phyloP scores from a whole-genome alignment of 345 rosid genomes.

The Syzygium aromaticum region DNA sequence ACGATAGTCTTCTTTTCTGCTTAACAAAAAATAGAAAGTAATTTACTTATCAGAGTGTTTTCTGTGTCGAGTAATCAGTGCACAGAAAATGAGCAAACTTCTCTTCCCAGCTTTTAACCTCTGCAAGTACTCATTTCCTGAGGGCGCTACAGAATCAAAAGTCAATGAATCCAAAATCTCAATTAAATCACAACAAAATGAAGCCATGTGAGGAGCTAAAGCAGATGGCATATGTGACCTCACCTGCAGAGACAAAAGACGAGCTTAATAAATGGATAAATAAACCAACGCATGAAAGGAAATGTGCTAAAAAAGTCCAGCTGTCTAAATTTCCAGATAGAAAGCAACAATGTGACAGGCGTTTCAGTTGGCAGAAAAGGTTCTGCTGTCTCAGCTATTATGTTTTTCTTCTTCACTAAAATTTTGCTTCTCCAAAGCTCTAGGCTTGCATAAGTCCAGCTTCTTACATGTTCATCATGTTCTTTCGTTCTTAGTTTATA shows the following conservation, averaged over 20 bases:
- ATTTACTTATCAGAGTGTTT: slow-evolving; percentile 75
- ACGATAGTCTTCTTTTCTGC: background rate
- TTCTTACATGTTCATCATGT: background rate
- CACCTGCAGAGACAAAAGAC: slow-evolving; percentile 27
- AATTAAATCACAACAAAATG: slow-evolving; percentile 46
- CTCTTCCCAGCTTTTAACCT: slow-evolving; percentile 74
- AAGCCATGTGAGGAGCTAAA: slow-evolving; percentile 47
- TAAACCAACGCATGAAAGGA: background rate
- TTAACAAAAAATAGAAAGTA: background rate
- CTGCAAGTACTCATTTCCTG: slow-evolving; percentile 31
- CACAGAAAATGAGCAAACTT: slow-evolving; percentile 61
- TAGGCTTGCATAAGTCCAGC: background rate
- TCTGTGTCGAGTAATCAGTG: slow-evolving; percentile 71
- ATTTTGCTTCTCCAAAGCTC: background rate
- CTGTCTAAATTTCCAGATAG: background rate
- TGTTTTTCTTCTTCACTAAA: background rate
- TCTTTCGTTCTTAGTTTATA: background rate
- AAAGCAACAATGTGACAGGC: background rate
- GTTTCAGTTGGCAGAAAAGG: background rate
- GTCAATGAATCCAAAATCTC: slow-evolving; percentile 55
- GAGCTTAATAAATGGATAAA: background rate
- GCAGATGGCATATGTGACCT: slow-evolving; percentile 76
- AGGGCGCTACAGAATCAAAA: slow-evolving; percentile 27
- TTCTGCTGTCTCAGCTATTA: background rate
- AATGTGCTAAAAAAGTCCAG: background rate